Percentiles rank a stretch among this genome's conserved stretches.
These are phyloP conservation scores for Serendipita sp. DNA, from an alignment of 768 basidiomycete genomes.

Conservation along the genomic window DNA sequence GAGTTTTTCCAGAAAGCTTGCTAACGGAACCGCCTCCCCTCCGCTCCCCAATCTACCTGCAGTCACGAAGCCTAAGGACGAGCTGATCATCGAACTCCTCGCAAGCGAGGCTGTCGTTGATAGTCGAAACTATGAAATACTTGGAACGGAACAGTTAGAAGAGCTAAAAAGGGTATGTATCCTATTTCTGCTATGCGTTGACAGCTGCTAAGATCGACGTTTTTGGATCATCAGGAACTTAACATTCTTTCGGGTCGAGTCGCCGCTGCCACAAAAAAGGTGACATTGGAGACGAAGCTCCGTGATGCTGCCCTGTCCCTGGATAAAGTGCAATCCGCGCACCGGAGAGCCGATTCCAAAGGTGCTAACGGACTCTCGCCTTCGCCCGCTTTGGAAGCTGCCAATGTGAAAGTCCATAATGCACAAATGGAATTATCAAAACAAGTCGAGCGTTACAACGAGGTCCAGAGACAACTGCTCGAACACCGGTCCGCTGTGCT, in stretches of 20 bases:
- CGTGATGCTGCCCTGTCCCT: conserved; percentile 72
- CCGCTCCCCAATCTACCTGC: background rate
- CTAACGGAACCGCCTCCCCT: background rate
- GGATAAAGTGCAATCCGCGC: conserved; percentile 41
- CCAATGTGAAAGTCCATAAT: conserved; percentile 54
- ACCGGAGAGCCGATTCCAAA: conserved; percentile 40
- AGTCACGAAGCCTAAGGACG: conserved; percentile 29
- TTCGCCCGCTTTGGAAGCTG: conserved; percentile 50
- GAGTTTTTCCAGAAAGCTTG: background rate
- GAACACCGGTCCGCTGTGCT: conserved; percentile 77
- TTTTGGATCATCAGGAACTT: conserved; percentile 40
- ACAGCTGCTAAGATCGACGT: background rate
- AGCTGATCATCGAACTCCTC: conserved; percentile 74
- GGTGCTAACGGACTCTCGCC: conserved; percentile 25
- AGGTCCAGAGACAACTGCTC: conserved; percentile 46
- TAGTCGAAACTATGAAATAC: conserved; percentile 61
- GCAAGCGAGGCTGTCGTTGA: conserved; percentile 93
- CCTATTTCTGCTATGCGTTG: conserved; percentile 10
- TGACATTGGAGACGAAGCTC: conserved; percentile 70
- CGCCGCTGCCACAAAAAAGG: conserved; percentile 51
- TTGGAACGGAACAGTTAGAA: conserved; percentile 57
- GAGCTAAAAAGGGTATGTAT: conserved; percentile 45
- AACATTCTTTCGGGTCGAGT: conserved; percentile 49
- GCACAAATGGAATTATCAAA: conserved; percentile 59
- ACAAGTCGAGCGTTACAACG: conserved; percentile 45